These are phyloP conservation scores for Neurospora sp. DNA, from an alignment of 495 filamentous ascomycete genomes.

Conservation along the genomic window DNA sequence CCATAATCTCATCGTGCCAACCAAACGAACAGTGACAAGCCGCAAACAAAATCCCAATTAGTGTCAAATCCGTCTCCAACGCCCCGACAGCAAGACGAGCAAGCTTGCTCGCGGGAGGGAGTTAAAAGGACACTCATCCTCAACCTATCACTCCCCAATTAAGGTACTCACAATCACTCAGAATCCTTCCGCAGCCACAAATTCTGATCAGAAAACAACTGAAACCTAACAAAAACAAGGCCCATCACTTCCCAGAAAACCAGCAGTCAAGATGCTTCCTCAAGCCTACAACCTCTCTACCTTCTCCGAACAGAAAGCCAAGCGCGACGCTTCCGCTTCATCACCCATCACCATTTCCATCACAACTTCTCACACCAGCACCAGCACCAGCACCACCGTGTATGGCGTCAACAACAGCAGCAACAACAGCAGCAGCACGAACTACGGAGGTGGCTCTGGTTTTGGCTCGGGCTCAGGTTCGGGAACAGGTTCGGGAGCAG, in stretches of 20 bases:
- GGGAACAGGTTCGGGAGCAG: background rate
- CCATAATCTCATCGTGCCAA: background rate
- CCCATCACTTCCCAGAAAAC: background rate
- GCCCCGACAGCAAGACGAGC: background rate
- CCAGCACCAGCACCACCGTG: background rate
- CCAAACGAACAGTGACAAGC: background rate
- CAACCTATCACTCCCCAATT: background rate
- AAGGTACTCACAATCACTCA: background rate
- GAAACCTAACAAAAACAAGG: background rate
- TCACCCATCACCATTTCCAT: background rate
- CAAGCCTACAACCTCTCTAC: background rate
- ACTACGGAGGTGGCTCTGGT: background rate
- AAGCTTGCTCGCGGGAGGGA: fast-evolving
- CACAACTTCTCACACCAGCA: background rate
- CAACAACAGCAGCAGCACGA: background rate
- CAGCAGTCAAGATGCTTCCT: background rate
- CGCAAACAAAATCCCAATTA: background rate
- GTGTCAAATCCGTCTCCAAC: background rate
- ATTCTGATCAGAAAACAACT: background rate
- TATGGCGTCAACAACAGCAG: background rate
- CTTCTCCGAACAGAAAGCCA: background rate
- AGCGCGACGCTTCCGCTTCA: background rate
- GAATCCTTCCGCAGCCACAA: background rate
- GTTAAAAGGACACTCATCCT: background rate
- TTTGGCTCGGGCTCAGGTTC: background rate